Evolutionary conservation across 805 yeast species (phyloP), one percentile per base, ranked within the genome.

Genomic region (Myxozyma vanderwaltii): DNA sequence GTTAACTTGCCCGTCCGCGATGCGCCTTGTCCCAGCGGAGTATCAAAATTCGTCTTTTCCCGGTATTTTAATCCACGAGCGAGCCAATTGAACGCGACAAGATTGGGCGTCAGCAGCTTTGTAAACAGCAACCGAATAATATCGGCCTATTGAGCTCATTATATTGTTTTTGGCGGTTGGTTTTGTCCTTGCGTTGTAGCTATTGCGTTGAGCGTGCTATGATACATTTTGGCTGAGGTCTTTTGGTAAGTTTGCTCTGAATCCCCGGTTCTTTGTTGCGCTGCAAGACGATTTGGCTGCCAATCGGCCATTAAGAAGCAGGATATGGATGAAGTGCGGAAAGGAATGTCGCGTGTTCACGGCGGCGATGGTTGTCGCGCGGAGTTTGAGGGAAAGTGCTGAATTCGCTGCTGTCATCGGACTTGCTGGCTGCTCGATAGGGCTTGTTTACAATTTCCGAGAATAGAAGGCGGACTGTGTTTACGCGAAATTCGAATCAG

Each of bases 11-110:
- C 13, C 41, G 6, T 27, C 27, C 17, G 23, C 21, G n/a, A 12
- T 12, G n/a, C 7, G 38, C 46, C 45, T 39, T 50, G 45, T 50
- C 54, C 54, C 52, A 48, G 52, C 52, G 31, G 23, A 35, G 36
- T 35, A 46, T 44, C 31, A 35, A 31, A 44, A 26, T 13, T 40
- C 45, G 45, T 13, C 48, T 19, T 6, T 29, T 7, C 10, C 21
- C 27, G 24, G 29, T 21, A 2, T 12, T 3, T 26, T 19, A 13
- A 17, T 19, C 17, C 27, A 19, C 19, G 36, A 27, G 13, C 13
- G 21, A 35, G 29, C 33, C 6, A 6, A 7, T 19, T 7, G 27
- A 4, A 7, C 27, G 3, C 21, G 27, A 12, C 12, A 44, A 4
- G 17, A 8, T 26, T 13, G 4, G 6, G 26, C 17, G 13, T 10